These are phyloP conservation scores for Hirsutella thompsonii DNA, from an alignment of 2,329 filamentous ascomycete genomes.

Conservation along the genomic window DNA sequence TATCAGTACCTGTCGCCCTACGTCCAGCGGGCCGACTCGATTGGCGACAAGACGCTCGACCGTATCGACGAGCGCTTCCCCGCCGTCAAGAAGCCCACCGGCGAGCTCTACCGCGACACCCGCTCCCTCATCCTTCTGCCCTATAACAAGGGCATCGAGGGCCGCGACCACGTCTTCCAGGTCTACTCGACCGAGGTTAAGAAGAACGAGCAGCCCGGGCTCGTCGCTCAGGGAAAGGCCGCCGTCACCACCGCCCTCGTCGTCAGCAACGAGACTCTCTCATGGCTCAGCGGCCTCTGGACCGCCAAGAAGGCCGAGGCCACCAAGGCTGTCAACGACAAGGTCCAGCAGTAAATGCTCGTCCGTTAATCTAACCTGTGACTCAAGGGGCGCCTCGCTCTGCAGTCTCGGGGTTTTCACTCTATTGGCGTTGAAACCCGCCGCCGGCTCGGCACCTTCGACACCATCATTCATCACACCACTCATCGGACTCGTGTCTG, in stretches of 20 bases:
- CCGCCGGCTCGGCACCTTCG: too few relatives aligned
- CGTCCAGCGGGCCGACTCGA: slow-evolving; percentile 64
- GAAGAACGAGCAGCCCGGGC: slow-evolving; percentile 49
- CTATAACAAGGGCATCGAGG: slow-evolving; percentile 45
- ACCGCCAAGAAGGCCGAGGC: slow-evolving; percentile 49
- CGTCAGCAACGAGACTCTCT: slow-evolving; percentile 51
- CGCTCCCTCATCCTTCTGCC: slow-evolving; percentile 50
- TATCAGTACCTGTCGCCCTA: slow-evolving; percentile 79
- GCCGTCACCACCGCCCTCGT: slow-evolving; percentile 54
- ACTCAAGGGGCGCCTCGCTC: too few relatives aligned
- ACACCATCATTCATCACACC: too few relatives aligned
- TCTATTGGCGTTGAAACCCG: too few relatives aligned
- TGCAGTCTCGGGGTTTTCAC: too few relatives aligned
- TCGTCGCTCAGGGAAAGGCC: slow-evolving; percentile 59
- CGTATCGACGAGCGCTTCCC: slow-evolving; percentile 61
- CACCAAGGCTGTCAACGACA: slow-evolving; percentile 41
- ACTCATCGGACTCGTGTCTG: too few relatives aligned
- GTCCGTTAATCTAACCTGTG: background rate
- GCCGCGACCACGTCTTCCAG: slow-evolving; percentile 46
- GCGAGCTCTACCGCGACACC: slow-evolving; percentile 53
- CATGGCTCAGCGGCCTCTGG: slow-evolving; percentile 46
- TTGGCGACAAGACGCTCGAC: slow-evolving; percentile 60
- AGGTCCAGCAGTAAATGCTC: slow-evolving; percentile 25
- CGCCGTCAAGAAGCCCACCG: slow-evolving; percentile 61
- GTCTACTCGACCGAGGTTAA: slow-evolving; percentile 47